Percentiles rank a stretch among this genome's conserved stretches.
These are phyloP conservation scores for Pezizomycotina sp. DNA, from an alignment of 2,329 filamentous ascomycete genomes.

Conservation along the genomic window DNA sequence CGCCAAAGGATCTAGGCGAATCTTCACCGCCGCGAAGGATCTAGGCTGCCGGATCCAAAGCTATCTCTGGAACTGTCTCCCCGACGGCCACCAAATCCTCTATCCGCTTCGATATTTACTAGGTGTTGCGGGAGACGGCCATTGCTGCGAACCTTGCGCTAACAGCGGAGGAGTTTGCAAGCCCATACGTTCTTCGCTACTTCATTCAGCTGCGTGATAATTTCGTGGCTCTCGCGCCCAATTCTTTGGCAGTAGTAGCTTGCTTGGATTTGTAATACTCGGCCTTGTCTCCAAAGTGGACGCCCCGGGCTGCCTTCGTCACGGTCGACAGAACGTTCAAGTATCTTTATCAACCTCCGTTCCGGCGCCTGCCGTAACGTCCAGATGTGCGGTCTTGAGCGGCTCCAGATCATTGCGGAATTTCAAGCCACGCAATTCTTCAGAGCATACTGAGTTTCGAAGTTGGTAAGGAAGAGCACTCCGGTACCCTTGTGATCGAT, in stretches of 20 bases:
- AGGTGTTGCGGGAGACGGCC: too few relatives aligned
- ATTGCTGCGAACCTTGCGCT: slow-evolving; percentile 19
- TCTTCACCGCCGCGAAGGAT: too few relatives aligned
- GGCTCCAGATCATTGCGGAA: slow-evolving; percentile 30
- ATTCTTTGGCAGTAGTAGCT: slow-evolving; percentile 35
- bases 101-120: too few relatives aligned
- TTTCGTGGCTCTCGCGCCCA: slow-evolving; percentile 27
- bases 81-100: too few relatives aligned
- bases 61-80: too few relatives aligned
- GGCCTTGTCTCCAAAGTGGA: slow-evolving; percentile 32
- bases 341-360: slow-evolving; percentile 30
- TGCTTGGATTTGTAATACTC: slow-evolving; percentile 43
- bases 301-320: slow-evolving; percentile 31
- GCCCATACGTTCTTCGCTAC: slow-evolving; percentile 39
- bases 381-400: slow-evolving; percentile 37
- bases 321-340: slow-evolving; percentile 34
- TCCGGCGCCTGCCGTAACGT: slow-evolving; percentile 37
- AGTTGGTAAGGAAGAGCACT: slow-evolving; percentile 40
- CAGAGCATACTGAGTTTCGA: slow-evolving; percentile 36
- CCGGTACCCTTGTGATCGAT: slow-evolving; percentile 44
- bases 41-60: too few relatives aligned
- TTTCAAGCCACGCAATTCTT: slow-evolving; percentile 39
- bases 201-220: slow-evolving; percentile 39
- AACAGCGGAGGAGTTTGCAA: slow-evolving; percentile 35
- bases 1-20: too few relatives aligned